A percentile compares a stretch with the other conserved stretches of the same genome.
phyloP scores from a whole-genome alignment of 441 rosid genomes.

The Viola pubescens region DNA sequence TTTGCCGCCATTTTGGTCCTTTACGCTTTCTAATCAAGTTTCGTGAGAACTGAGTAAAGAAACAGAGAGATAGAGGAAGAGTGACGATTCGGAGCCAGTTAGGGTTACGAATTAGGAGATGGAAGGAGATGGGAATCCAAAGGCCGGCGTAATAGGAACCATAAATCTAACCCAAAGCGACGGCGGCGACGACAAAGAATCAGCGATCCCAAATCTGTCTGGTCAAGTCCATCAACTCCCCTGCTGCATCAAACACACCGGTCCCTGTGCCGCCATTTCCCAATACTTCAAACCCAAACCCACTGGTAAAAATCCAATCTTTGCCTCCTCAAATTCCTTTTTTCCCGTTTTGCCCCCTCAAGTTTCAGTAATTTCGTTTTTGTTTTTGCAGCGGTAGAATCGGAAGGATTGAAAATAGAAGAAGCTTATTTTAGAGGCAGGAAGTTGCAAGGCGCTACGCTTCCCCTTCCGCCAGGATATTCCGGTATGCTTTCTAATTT shows the following conservation, averaged over 20 bases:
- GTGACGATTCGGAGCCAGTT: neutral
- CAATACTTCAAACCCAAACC: conserved; percentile 72
- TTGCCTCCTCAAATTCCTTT: neutral
- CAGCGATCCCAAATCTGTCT: conserved; percentile 31
- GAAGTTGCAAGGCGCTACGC: conserved; percentile 55
- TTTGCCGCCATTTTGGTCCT: neutral
- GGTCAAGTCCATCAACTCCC: conserved; percentile 64
- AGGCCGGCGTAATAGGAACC: conserved; percentile 23
- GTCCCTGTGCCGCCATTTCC: conserved; percentile 53
- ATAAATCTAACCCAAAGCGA: conserved; percentile 26
- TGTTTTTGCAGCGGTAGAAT: conserved; percentile 35
- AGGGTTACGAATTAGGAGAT: conserved; percentile 4
- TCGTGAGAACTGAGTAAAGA: too few relatives aligned
- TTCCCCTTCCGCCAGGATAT: conserved; percentile 55
- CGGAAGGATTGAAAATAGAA: conserved; percentile 51
- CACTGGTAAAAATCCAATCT: conserved; percentile 30
- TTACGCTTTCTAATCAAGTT: neutral
- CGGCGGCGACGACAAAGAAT: conserved; percentile 1
- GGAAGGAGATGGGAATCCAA: conserved; percentile 12
- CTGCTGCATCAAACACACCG: conserved; percentile 65
- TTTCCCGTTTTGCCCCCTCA: neutral
- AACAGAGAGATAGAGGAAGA: too few relatives aligned
- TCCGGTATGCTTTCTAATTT: conserved; percentile 36
- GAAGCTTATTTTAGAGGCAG: conserved; percentile 87
- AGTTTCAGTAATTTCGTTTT: neutral